Conservation (phyloP, 2,329 filamentous ascomycete species). For the Colletotrichum cereale region DNA sequence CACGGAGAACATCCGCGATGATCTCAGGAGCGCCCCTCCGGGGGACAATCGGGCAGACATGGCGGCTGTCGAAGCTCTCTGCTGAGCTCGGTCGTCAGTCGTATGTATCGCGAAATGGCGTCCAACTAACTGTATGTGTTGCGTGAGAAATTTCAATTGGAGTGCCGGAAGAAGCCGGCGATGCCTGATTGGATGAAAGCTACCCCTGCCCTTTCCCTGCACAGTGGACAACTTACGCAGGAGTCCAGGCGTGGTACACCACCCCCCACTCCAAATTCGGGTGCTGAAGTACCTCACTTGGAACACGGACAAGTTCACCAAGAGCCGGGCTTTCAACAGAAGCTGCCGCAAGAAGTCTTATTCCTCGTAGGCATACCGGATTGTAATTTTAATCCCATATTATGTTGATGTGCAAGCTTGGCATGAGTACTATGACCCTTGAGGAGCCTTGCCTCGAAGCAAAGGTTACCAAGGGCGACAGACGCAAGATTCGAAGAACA, state of each 20-base stretch:
- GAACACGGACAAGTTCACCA: not conserved
- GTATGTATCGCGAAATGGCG: conserved; percentile 7
- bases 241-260: not conserved
- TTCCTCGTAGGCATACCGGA: not conserved
- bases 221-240: not conserved
- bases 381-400: not conserved
- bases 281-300: not conserved
- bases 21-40: conserved; percentile 79
- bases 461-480: not conserved
- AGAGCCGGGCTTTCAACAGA: not conserved
- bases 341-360: not conserved
- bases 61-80: conserved; percentile 41
- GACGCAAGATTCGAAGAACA: not conserved
- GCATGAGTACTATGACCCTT: not conserved
- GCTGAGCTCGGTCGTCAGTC: conserved; percentile 34
- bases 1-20: conserved; percentile 90
- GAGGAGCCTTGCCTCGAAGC: not conserved
- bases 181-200: conserved; percentile 31
- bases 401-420: not conserved
- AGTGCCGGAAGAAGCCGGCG: conserved; percentile 29
- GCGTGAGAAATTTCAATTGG: conserved; percentile 42
- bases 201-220: conserved; percentile 22
- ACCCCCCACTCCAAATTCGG: not conserved
- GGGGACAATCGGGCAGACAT: conserved; percentile 61
- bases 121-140: not conserved